Evolutionary conservation across 805 yeast species (phyloP).

Genomic region (Naumovozyma dairenensis): DNA sequence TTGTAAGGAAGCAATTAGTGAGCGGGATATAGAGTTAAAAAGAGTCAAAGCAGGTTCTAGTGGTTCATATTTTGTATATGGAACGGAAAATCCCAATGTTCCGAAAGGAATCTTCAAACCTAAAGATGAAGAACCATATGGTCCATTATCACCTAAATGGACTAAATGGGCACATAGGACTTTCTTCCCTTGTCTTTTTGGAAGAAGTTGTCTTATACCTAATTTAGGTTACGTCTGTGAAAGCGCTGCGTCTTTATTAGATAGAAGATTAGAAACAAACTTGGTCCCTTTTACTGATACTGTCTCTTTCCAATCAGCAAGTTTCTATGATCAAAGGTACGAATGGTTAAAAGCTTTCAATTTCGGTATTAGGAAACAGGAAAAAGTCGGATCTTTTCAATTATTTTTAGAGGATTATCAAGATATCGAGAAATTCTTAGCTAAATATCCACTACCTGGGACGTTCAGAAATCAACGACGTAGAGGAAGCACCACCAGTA

Average conservation of each 20-base stretch:
- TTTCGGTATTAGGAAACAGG: slow-evolving; percentile 12
- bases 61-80: slow-evolving; percentile 55
- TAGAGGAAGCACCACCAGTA: not conserved
- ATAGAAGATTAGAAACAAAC: slow-evolving; percentile 44
- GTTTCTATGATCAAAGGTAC: slow-evolving; percentile 29
- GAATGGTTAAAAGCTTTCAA: slow-evolving; percentile 12
- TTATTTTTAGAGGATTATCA: slow-evolving; percentile 47
- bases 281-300: slow-evolving; percentile 62
- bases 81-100: slow-evolving; percentile 13
- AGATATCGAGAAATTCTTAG: slow-evolving; percentile 53
- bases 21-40: slow-evolving; percentile 35
- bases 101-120: slow-evolving; percentile 63
- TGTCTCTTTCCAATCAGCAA: slow-evolving; percentile 37
- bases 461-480: slow-evolving; percentile 8
- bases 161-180: slow-evolving; percentile 70
- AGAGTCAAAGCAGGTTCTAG: slow-evolving; percentile 59
- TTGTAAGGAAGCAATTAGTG: slow-evolving; percentile 38
- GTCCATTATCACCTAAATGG: slow-evolving; percentile 71
- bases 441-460: slow-evolving; percentile 47
- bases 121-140: slow-evolving; percentile 73
- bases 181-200: slow-evolving; percentile 68
- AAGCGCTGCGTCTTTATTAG: slow-evolving; percentile 60
- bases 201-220: slow-evolving; percentile 62
- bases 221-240: slow-evolving; percentile 65
- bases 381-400: slow-evolving; percentile 60